These are phyloP conservation scores for Phascolomyces articulosus DNA, from an alignment of 371 early-diverging fungal species.

Conservation along the genomic window DNA sequence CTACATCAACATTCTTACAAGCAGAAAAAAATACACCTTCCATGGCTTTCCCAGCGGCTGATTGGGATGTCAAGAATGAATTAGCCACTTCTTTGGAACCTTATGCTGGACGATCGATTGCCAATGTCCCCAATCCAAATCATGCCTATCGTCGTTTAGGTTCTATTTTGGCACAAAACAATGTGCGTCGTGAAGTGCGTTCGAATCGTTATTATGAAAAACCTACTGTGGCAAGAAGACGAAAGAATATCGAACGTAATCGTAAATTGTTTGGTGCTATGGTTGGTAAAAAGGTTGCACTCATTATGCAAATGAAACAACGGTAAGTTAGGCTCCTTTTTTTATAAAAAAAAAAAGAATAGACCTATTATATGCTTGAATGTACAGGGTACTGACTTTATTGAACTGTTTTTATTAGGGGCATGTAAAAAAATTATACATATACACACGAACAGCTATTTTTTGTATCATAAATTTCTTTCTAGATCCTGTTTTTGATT, in stretches of 20 bases:
- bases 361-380: no score
- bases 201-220: constrained; percentile 58
- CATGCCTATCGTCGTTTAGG: constrained; percentile 47
- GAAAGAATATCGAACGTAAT: constrained; percentile 51
- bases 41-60: background rate
- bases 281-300: constrained; percentile 58
- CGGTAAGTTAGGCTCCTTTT: constrained; percentile 36
- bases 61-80: constrained; percentile 5
- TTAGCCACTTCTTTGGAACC: constrained; percentile 25
- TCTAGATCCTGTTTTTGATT: no score
- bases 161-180: constrained; percentile 47
- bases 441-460: no score
- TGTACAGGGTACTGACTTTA: no score
- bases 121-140: constrained; percentile 40
- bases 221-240: constrained; percentile 55
- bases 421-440: constrained; percentile 3
- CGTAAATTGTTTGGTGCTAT: constrained; percentile 55
- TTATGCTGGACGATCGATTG: constrained; percentile 52
- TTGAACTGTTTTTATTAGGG: background rate
- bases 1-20: background rate
- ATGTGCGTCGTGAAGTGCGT: constrained; percentile 47
- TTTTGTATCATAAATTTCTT: constrained; percentile 1
- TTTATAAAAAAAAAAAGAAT: no score
- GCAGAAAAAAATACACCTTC: background rate
- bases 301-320: constrained; percentile 65